Conservation (phyloP, 495 filamentous ascomycete species). For the Bombardia bombarda region DNA sequence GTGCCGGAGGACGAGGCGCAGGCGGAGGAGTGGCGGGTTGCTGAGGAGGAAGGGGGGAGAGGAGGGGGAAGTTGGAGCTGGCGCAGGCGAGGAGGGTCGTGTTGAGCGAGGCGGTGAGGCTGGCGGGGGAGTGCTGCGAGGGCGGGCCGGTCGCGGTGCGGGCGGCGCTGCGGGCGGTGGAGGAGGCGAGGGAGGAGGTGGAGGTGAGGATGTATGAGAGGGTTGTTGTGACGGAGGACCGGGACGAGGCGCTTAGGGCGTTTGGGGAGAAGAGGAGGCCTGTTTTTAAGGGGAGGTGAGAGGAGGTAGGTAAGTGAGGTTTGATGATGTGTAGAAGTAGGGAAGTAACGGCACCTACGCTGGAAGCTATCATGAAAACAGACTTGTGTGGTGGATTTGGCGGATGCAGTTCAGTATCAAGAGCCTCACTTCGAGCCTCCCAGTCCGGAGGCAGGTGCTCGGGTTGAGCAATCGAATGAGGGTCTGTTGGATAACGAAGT, state of each 20-base stretch:
- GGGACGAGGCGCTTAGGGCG: conserved; percentile 75
- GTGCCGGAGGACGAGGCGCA: conserved; percentile 47
- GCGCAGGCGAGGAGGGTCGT: conserved; percentile 51
- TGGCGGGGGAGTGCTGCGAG: conserved; percentile 76
- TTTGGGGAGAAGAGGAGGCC: conserved; percentile 91
- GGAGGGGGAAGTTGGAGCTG: conserved; percentile 22
- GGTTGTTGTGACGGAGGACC: conserved; percentile 75
- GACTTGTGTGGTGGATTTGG: no score
- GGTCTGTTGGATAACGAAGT: no score
- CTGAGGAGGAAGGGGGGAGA: conserved; percentile 29
- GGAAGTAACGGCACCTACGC: no score
- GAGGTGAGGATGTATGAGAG: conserved; percentile 74
- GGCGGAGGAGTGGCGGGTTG: conserved; percentile 25
- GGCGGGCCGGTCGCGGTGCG: conserved; percentile 76
- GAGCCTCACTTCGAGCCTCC: no score
- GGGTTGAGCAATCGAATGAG: no score
- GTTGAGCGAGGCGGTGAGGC: conserved; percentile 62
- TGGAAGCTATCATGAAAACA: no score
- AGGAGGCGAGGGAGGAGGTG: conserved; percentile 52
- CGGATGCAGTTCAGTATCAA: no score
- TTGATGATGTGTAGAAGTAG: no score
- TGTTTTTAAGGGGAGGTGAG: conserved; percentile 60
- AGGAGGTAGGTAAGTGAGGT: neutral
- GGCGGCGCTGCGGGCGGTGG: conserved; percentile 64
- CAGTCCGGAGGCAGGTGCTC: no score